phyloP scores from a whole-genome alignment of 495 filamentous ascomycete genomes.

The Melanomma pulvis-pyrius region DNA sequence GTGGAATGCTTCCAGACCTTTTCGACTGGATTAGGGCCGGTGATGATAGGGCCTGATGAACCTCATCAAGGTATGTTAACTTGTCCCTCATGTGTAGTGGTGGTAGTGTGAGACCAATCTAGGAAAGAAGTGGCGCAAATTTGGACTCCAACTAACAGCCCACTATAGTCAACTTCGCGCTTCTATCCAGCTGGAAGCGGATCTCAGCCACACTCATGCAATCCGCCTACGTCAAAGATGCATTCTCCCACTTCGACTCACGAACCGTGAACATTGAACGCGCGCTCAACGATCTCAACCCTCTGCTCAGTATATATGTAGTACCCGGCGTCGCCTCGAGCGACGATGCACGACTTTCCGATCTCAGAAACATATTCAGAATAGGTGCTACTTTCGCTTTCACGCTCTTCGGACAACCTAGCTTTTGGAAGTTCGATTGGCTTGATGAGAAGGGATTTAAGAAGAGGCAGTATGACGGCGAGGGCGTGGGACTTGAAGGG shows the following conservation, averaged over 20 bases:
- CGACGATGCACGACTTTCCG: background rate
- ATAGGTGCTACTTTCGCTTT: slow-evolving; percentile 21
- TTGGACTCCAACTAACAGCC: background rate
- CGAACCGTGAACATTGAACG: slow-evolving; percentile 24
- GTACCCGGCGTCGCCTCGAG: background rate
- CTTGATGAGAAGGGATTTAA: background rate
- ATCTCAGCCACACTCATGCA: slow-evolving; percentile 23
- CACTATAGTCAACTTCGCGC: slow-evolving; percentile 10
- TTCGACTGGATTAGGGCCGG: background rate
- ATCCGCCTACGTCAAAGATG: slow-evolving; percentile 16
- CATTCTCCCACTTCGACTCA: slow-evolving; percentile 25
- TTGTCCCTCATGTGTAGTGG: too few relatives aligned
- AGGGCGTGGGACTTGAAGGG: background rate
- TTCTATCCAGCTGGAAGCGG: slow-evolving; percentile 19
- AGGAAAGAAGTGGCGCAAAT: too few relatives aligned
- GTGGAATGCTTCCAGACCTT: slow-evolving; percentile 24
- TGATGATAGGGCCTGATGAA: background rate
- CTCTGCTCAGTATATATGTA: slow-evolving; percentile 6
- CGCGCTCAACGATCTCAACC: slow-evolving; percentile 16
- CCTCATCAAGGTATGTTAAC: slow-evolving; percentile 4
- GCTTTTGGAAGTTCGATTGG: slow-evolving; percentile 26
- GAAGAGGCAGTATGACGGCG: background rate
- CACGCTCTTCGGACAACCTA: slow-evolving; percentile 10
- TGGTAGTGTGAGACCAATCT: too few relatives aligned
- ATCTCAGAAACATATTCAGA: slow-evolving; percentile 12